Conservation (phyloP, 805 yeast species). For the Helenozyma baotianmanensis region DNA sequence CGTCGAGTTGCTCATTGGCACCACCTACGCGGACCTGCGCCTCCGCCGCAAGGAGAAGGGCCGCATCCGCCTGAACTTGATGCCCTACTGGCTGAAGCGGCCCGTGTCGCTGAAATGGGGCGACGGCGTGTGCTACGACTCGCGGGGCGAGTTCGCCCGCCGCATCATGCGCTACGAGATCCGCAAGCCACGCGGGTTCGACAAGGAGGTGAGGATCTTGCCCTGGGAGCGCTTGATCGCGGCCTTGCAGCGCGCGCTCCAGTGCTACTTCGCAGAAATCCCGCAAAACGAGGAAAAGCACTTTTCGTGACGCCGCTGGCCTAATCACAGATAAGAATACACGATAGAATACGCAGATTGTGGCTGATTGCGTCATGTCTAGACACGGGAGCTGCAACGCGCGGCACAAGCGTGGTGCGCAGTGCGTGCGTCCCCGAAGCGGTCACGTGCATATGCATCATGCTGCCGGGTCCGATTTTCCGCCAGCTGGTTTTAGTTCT, state of each 20-base stretch:
- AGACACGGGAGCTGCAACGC: too few relatives aligned
- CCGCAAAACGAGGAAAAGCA: constrained; percentile 35
- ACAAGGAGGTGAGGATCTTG: constrained; percentile 60
- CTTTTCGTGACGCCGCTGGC: neutral
- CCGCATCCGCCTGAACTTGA: constrained; percentile 60
- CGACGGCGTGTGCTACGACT: constrained; percentile 3
- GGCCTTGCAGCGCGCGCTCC: constrained; percentile 59
- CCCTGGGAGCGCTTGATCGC: constrained; percentile 57
- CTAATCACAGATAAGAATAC: too few relatives aligned
- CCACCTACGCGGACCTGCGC: constrained; percentile 39
- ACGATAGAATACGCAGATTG: too few relatives aligned
- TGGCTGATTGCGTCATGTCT: too few relatives aligned
- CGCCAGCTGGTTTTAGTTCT: too few relatives aligned
- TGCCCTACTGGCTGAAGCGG: constrained; percentile 62
- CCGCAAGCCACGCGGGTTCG: constrained; percentile 65
- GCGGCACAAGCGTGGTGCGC: too few relatives aligned
- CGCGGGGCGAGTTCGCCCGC: constrained; percentile 47
- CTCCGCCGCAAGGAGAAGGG: constrained; percentile 61
- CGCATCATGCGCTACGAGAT: constrained; percentile 60
- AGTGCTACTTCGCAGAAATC: constrained; percentile 59
- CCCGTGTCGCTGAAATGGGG: constrained; percentile 45
- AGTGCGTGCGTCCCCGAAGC: too few relatives aligned
- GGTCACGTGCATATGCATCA: too few relatives aligned
- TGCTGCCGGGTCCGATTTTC: too few relatives aligned
- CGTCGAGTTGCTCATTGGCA: constrained; percentile 57